Conservation (phyloP, 2,329 filamentous ascomycete species). For the Lachnellula cervina region DNA sequence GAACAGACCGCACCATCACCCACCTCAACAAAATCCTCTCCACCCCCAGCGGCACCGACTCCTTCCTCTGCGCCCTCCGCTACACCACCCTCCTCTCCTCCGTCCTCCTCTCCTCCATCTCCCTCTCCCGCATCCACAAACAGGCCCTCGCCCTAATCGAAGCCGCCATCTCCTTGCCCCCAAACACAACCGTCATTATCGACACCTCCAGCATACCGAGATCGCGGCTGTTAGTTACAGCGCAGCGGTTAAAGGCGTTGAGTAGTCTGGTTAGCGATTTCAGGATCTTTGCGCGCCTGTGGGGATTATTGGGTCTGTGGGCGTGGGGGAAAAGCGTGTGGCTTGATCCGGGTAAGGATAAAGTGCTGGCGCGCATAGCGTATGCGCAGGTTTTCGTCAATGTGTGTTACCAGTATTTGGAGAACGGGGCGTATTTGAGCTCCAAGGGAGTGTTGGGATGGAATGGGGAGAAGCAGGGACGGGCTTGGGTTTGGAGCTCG, state of each 20-base stretch:
- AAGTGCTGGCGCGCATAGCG: constrained; percentile 47
- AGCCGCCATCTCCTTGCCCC: constrained; percentile 47
- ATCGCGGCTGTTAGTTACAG: constrained; percentile 39
- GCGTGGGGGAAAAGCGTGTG: constrained; percentile 54
- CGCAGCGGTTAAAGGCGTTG: constrained; percentile 52
- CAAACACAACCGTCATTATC: constrained; percentile 43
- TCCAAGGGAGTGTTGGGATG: constrained; percentile 65
- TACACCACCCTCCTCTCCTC: constrained; percentile 59
- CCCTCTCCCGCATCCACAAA: constrained; percentile 52
- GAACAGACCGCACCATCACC: constrained; percentile 36
- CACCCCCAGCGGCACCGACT: constrained; percentile 65
- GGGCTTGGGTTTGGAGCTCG: constrained; percentile 66
- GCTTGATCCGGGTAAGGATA: constrained; percentile 36
- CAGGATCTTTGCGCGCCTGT: constrained; percentile 69
- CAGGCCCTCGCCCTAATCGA: constrained; percentile 49
- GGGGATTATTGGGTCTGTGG: constrained; percentile 71
- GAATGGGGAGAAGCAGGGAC: constrained; percentile 50
- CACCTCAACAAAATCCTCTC: constrained; percentile 60
- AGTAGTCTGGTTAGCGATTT: constrained; percentile 64
- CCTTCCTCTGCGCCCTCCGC: constrained; percentile 61
- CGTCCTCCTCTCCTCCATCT: constrained; percentile 46
- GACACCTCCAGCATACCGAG: constrained; percentile 19
- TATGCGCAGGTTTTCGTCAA: constrained; percentile 65
- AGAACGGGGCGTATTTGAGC: constrained; percentile 77
- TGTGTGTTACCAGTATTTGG: constrained; percentile 68